Evolutionary conservation across 805 yeast species (phyloP), one percentile per base, ranked within the genome.

Genomic region (Suhomyces sp.): DNA sequence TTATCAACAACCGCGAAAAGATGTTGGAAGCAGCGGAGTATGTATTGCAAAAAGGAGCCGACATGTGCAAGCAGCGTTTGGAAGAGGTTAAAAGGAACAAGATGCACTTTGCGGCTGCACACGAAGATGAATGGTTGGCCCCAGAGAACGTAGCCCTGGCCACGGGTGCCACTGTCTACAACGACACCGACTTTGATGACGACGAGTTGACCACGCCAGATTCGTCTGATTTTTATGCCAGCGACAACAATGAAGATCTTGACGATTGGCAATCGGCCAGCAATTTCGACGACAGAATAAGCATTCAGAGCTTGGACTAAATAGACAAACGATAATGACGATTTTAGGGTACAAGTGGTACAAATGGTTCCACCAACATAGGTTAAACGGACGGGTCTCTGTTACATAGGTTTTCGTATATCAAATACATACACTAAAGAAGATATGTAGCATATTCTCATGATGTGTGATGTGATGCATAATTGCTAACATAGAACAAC

Each of bases 31-130:
- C 60, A 4, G 65, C 72, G 3, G 76, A 66, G 46, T 40, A 53
- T 5, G 31, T 63, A 19, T 61, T 69, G 24, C 67, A 65, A 53
- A 57, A 54, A 43, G 73, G 73, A 3, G 73, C 73, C 24, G 62
- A 63, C 20, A 62, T 53, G 47, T 70, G 71, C 48, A 60, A 60
- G 51, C 51, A 56, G 9, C 37, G 52, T 33, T 37, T 53, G 35
- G 48, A 53, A 27, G 48, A 64, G 45, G 53, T 52, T 12, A 60
- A 59, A 33, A 52, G 49, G 17, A 57, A 55, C 7, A 54, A 60
- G 27, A 52, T 47, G 50, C 57, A 59, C 21, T 63, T 56, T 56
- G 69, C 71, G 13, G 64, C 60, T 40, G 52, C 52, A 21, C 58
- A 57, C 47, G 60, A 54, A 39, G 60, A 57, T 43, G 43, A 49